A percentile compares a stretch with the other conserved stretches of the same genome.
phyloP scores from a whole-genome alignment of 2,329 filamentous ascomycete genomes.

The Arthroderma sp. region DNA sequence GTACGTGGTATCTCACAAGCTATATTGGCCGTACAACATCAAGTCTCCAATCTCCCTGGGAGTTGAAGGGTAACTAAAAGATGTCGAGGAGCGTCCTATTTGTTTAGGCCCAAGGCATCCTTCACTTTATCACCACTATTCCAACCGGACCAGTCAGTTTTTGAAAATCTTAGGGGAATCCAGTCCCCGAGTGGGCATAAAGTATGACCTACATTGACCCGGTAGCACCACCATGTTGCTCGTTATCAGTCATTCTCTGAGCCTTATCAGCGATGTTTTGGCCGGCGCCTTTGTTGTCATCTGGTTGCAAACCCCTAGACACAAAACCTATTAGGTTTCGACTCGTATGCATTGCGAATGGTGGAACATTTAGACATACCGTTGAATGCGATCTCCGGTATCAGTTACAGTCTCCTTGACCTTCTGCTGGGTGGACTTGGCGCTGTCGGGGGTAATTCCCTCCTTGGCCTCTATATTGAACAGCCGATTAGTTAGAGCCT shows the following conservation, averaged over 20 bases:
- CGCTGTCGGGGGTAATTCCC: conserved; percentile 44
- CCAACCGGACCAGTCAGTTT: background rate
- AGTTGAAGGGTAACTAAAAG: no score
- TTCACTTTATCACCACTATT: conserved; percentile 33
- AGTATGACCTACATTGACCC: conserved; percentile 26
- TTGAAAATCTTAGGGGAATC: background rate
- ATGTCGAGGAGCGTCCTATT: background rate
- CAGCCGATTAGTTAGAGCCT: background rate
- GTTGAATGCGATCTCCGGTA: conserved; percentile 41
- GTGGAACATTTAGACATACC: conserved; percentile 21
- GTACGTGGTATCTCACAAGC: no score
- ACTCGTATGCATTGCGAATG: background rate
- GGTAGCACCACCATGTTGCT: conserved; percentile 24
- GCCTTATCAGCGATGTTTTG: conserved; percentile 41
- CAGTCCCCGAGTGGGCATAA: background rate
- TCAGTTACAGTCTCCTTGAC: conserved; percentile 44
- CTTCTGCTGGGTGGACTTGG: conserved; percentile 50
- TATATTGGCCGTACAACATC: no score
- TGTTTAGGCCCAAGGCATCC: conserved; percentile 26
- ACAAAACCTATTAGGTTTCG: background rate
- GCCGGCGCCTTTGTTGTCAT: conserved; percentile 40
- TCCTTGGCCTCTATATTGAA: conserved; percentile 37
- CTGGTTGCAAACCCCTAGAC: conserved; percentile 34
- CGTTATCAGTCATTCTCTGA: conserved; percentile 33
- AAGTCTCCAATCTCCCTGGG: no score